These are phyloP conservation scores for Hypoxylon lienhwacheense DNA, from an alignment of 495 filamentous ascomycete genomes.

Conservation along the genomic window DNA sequence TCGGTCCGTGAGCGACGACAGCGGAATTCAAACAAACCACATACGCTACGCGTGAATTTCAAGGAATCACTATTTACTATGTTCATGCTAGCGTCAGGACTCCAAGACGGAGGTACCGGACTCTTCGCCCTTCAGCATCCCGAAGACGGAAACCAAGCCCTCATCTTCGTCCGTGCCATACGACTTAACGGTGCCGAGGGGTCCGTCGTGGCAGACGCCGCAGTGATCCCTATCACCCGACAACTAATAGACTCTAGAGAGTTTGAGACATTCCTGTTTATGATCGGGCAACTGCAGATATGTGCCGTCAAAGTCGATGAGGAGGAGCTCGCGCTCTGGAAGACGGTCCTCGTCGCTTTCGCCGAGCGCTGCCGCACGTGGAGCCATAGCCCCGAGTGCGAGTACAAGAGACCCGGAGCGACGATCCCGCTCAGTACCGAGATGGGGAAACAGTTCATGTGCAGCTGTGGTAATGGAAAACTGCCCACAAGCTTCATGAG, in stretches of 20 bases:
- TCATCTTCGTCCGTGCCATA: slow-evolving; percentile 47
- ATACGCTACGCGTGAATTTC: slow-evolving; percentile 43
- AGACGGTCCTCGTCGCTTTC: slow-evolving; percentile 48
- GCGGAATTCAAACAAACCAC: slow-evolving; percentile 22
- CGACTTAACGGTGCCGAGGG: slow-evolving; percentile 45
- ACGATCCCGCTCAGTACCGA: slow-evolving; percentile 36
- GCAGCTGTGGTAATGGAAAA: slow-evolving; percentile 42
- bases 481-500: slow-evolving; percentile 36
- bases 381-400: slow-evolving; percentile 51
- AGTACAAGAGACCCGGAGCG: slow-evolving; percentile 45
- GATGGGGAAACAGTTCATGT: slow-evolving; percentile 37
- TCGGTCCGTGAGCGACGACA: slow-evolving; percentile 46
- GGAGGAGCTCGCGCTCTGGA: slow-evolving; percentile 55
- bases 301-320: slow-evolving; percentile 42
- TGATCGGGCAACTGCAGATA: slow-evolving; percentile 31
- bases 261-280: slow-evolving; percentile 36
- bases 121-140: slow-evolving; percentile 44
- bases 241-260: slow-evolving; percentile 26
- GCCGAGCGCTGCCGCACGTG: slow-evolving; percentile 60
- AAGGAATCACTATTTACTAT: slow-evolving; percentile 54
- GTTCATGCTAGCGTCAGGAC: slow-evolving; percentile 48
- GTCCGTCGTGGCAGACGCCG: slow-evolving; percentile 52
- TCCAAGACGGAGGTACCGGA: slow-evolving; percentile 40
- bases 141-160: slow-evolving; percentile 37
- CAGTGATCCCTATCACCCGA: slow-evolving; percentile 49